Conservation (phyloP, 1,284 basidiomycete genomes). For the Papiliotrema nemorosa region DNA sequence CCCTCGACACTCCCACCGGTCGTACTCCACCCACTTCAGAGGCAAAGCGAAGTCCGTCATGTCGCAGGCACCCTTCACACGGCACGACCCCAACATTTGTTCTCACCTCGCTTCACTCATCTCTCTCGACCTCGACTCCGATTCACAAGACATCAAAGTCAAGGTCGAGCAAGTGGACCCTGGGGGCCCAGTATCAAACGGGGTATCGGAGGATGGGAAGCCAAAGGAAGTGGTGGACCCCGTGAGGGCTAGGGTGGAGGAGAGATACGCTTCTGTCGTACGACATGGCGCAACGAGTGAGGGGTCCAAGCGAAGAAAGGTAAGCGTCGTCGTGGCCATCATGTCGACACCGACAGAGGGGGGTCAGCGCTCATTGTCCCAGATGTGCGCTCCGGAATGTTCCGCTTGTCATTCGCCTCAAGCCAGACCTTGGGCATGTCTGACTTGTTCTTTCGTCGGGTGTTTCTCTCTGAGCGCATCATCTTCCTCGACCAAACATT, state of each 20-base stretch:
- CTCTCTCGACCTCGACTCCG: neutral
- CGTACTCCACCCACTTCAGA: no score
- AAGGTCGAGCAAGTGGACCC: slow-evolving; percentile 12
- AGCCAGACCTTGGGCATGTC: slow-evolving; percentile 70
- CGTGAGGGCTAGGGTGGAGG: slow-evolving; percentile 8
- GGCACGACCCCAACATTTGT: slow-evolving; percentile 35
- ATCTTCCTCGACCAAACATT: slow-evolving; percentile 48
- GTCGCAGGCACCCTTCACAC: no score
- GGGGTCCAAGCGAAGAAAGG: slow-evolving; percentile 38
- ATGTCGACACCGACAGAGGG: neutral
- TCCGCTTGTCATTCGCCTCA: slow-evolving; percentile 60
- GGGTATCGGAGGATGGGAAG: no score
- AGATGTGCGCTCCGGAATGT: slow-evolving; percentile 59
- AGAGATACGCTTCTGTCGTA: slow-evolving; percentile 30
- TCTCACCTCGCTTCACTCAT: slow-evolving; percentile 26
- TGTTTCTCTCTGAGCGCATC: slow-evolving; percentile 61
- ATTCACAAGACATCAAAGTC: neutral
- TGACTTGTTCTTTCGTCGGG: slow-evolving; percentile 70
- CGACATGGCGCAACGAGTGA: slow-evolving; percentile 34
- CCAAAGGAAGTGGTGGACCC: no score
- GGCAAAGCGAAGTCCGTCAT: no score
- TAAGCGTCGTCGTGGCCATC: slow-evolving; percentile 11
- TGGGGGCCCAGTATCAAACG: neutral
- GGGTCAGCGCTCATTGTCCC: slow-evolving; percentile 8
- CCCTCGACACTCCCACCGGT: no score